These are phyloP conservation scores for Fusarium buxicola DNA, from an alignment of 2,329 filamentous ascomycete genomes.

Conservation along the genomic window DNA sequence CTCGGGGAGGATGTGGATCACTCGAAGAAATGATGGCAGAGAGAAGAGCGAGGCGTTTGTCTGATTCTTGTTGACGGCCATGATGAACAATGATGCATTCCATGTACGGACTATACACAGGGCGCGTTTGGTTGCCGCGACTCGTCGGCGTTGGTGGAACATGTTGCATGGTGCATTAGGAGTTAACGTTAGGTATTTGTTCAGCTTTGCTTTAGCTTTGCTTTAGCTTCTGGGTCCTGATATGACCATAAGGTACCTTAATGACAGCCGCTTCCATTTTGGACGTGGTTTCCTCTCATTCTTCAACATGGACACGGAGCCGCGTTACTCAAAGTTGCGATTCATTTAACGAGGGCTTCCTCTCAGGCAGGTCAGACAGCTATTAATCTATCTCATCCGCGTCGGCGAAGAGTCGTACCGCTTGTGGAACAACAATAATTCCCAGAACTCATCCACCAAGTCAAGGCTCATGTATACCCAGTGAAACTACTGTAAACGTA, in stretches of 20 bases:
- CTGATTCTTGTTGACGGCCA: conserved; percentile 38
- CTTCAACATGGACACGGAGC: too few species aligned
- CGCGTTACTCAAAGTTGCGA: too few species aligned
- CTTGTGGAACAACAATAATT: too few species aligned
- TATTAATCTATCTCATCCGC: too few species aligned
- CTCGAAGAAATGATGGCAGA: conserved; percentile 44
- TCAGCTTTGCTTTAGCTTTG: conserved; percentile 10
- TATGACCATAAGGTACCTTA: conserved; percentile 3
- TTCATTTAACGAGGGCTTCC: too few species aligned
- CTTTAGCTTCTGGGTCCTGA: conserved; percentile 19
- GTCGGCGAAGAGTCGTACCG: too few species aligned
- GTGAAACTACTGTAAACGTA: too few species aligned
- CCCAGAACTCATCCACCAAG: too few species aligned
- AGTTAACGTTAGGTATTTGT: conserved; percentile 24
- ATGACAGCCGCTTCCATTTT: conserved; percentile 21
- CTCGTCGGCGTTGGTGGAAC: conserved; percentile 37
- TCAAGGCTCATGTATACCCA: too few species aligned
- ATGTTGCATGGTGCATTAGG: conserved; percentile 40
- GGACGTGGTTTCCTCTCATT: neutral
- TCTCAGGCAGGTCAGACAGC: too few species aligned
- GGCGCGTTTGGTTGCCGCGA: conserved; percentile 34
- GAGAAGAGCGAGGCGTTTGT: conserved; percentile 43
- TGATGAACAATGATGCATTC: conserved; percentile 46
- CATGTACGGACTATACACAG: conserved; percentile 39
- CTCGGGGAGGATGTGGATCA: conserved; percentile 65